These are phyloP conservation scores for Penicillium verrucosum DNA, from an alignment of 2,329 filamentous ascomycete genomes.

Conservation along the genomic window DNA sequence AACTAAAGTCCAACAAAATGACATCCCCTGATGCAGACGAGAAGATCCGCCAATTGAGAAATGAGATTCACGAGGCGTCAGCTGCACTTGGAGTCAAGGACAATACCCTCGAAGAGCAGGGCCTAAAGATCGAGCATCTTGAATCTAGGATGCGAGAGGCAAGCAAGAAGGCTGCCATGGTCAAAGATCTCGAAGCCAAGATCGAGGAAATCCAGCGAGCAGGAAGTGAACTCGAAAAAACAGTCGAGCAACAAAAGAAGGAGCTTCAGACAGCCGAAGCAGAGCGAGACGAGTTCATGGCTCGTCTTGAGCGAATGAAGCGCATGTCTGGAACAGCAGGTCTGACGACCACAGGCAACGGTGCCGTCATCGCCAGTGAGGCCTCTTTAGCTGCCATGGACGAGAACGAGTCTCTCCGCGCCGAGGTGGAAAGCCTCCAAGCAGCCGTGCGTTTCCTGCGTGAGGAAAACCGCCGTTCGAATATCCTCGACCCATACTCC, in stretches of 20 bases:
- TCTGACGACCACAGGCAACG: slow-evolving; percentile 35
- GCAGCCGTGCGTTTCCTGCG: slow-evolving; percentile 47
- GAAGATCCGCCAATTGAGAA: slow-evolving; percentile 74
- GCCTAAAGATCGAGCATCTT: slow-evolving; percentile 90
- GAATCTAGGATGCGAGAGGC: slow-evolving; percentile 84
- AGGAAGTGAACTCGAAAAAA: slow-evolving; percentile 31
- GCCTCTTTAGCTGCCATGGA: slow-evolving; percentile 41
- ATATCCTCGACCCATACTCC: slow-evolving; percentile 42
- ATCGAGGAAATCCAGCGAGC: slow-evolving; percentile 40
- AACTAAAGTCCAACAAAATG: slow-evolving; percentile 77
- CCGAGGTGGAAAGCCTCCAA: slow-evolving; percentile 45
- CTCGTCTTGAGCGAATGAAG: slow-evolving; percentile 44
- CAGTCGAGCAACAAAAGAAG: slow-evolving; percentile 36
- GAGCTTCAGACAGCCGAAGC: slow-evolving; percentile 38
- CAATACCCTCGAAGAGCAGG: slow-evolving; percentile 76
- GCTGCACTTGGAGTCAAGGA: slow-evolving; percentile 70
- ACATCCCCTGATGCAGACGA: slow-evolving; percentile 80
- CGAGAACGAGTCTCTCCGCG: slow-evolving; percentile 44
- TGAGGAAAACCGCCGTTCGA: slow-evolving; percentile 44
- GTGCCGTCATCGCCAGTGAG: slow-evolving; percentile 38
- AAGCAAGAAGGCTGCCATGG: slow-evolving; percentile 64
- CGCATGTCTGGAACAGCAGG: slow-evolving; percentile 39
- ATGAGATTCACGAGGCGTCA: slow-evolving; percentile 74
- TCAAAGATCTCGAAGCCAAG: slow-evolving; percentile 44
- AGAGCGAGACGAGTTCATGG: slow-evolving; percentile 42